phyloP scores from a whole-genome alignment of 2,329 filamentous ascomycete genomes.

The Fusarium scirpi region DNA sequence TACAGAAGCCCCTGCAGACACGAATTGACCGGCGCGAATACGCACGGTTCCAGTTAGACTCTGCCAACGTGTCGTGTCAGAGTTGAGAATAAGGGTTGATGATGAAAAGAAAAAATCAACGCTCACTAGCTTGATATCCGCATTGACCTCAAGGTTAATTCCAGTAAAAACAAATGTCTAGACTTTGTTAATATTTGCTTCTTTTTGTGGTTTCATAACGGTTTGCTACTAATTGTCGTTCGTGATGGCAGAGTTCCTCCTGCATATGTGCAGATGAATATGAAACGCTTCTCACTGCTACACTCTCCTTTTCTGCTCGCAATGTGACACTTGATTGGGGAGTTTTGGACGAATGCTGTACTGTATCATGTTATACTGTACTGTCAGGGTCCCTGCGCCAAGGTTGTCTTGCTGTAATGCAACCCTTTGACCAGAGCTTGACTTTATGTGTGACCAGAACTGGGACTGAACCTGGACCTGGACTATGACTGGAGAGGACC shows the following conservation, averaged over 20 bases:
- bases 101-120: constrained; percentile 5
- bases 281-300: constrained; percentile 21
- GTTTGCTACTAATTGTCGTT: background rate
- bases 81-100: constrained; percentile 5
- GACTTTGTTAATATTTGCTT: constrained; percentile 11
- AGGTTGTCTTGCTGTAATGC: constrained; percentile 15
- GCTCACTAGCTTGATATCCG: constrained; percentile 11
- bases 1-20: constrained; percentile 12
- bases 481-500: constrained; percentile 10
- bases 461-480: constrained; percentile 12
- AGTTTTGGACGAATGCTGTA: background rate
- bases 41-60: constrained; percentile 16
- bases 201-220: constrained; percentile 9
- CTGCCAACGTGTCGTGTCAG: constrained; percentile 12
- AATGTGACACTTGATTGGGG: constrained; percentile 20
- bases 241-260: background rate
- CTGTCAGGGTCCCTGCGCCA: constrained; percentile 5
- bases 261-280: background rate
- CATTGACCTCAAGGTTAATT: constrained; percentile 15
- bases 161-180: background rate
- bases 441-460: constrained; percentile 1
- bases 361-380: background rate
- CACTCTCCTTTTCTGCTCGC: constrained; percentile 14
- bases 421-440: constrained; percentile 7
- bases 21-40: background rate